Base-by-base conservation (phyloP, 2,329 filamentous ascomycete species). In the Alternaria triticimaculans region DNA sequence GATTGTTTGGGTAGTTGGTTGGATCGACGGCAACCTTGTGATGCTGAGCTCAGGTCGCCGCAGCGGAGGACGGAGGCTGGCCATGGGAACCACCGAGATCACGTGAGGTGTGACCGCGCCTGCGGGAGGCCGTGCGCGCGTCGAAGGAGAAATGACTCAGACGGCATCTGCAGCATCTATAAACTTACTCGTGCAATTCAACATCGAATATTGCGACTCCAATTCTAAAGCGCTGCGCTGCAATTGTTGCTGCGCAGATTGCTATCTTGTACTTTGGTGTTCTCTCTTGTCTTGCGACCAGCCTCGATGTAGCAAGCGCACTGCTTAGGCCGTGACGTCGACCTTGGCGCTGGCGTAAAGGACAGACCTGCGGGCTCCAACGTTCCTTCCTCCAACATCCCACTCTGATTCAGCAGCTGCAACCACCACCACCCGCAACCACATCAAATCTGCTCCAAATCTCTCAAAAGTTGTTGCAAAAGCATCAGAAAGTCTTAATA, bases 31-130 rank as follows among this genome's bases (percentile, higher is more conserved):
- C n/a, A 49, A 62, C 55, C 37, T 53, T 62, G 64, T 68, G 64
- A 64, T 68, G 64, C 63, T 66, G 66, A 72, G 70, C 72, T 70
- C 53, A 64, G 61, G 67, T 63, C 65, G 62, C 62, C 57, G 64
- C 57, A 61, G 60, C 69, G 66, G 68, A 69, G 65, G 63, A 67
- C 70, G 69, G 68, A 71, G 70, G 56, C 59, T 65, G 20, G 26
- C 45, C 15, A 50, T 46, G 51, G 51, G 59, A 51, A 65, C 46
- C 63, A 58, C 50, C 60, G 60, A 55, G 49, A 43, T 62, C 60
- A 60, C 58, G 58, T 61, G 58, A 1, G 2, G 1, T 21, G 10
- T 26, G 37, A 46, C 26, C 6, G 51, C 9, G 30, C 21, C 30
- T 8, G 30, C 60, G 57, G 64, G 60, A 65, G 63, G 53, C 50